phyloP scores from a whole-genome alignment of 148 eudicot genomes.

The Spergularia bocconei region DNA sequence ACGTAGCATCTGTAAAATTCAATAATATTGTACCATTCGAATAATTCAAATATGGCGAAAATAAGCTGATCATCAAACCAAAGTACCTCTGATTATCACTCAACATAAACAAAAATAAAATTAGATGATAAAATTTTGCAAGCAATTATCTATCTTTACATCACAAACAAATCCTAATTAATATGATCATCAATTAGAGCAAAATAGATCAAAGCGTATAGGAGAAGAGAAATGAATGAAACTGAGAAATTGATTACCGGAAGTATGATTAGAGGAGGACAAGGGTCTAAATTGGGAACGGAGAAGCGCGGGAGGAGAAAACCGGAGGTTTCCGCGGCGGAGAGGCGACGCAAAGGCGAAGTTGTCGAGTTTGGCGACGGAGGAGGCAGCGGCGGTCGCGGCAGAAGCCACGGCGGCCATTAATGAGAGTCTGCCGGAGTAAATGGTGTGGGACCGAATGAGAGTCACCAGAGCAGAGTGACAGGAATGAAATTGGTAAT shows the following conservation, averaged over 20 bases:
- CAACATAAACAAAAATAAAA: not conserved
- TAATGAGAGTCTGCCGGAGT: slow-evolving; percentile 10
- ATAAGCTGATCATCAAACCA: not conserved
- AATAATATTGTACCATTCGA: not conserved
- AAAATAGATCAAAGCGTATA: no score
- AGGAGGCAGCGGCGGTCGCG: slow-evolving; percentile 42
- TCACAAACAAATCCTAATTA: not conserved
- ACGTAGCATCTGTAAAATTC: not conserved
- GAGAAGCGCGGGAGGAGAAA: slow-evolving; percentile 25
- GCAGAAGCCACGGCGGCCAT: slow-evolving; percentile 41
- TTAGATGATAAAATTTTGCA: no score
- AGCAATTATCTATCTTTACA: not conserved
- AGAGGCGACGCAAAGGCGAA: slow-evolving; percentile 21
- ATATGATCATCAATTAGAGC: no score
- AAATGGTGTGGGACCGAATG: slow-evolving; percentile 18
- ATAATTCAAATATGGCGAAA: not conserved
- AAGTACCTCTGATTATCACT: not conserved
- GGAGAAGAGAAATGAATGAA: not conserved
- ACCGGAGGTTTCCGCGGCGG: slow-evolving; percentile 33
- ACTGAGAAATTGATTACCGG: slow-evolving; percentile 27
- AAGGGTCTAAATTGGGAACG: slow-evolving; percentile 29
- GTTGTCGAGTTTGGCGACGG: slow-evolving; percentile 37
- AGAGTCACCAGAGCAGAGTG: slow-evolving; percentile 23
- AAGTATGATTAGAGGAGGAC: slow-evolving; percentile 28
- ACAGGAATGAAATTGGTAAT: no score